Evolutionary conservation across 108 stramenopile species (phyloP).

Genomic region (Skeletonema potamos): DNA sequence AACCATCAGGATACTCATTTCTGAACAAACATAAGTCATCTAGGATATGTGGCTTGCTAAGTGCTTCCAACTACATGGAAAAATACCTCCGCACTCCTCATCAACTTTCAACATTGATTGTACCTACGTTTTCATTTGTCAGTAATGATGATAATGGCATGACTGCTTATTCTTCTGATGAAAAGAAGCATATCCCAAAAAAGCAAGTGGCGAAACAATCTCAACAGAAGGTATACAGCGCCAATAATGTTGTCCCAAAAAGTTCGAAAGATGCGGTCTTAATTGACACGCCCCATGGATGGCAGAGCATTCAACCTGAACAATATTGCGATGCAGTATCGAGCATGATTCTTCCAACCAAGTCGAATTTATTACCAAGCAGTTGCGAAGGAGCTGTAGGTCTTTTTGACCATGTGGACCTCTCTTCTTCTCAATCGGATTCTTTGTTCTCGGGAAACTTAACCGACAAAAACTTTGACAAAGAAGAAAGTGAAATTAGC

Average conservation of each 20-base stretch:
- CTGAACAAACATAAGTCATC: constrained; percentile 18
- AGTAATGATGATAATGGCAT: constrained; percentile 10
- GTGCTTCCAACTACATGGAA: constrained; percentile 25
- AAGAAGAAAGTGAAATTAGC: background rate
- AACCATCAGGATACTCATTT: constrained; percentile 72
- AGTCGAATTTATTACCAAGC: background rate
- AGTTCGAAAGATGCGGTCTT: constrained; percentile 52
- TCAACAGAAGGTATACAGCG: constrained; percentile 10
- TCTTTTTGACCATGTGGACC: constrained; percentile 37
- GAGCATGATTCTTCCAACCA: background rate
- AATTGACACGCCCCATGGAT: constrained; percentile 74
- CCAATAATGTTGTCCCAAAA: constrained; percentile 31
- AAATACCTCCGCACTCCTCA: constrained; percentile 49
- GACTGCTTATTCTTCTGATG: background rate
- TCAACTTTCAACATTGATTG: constrained; percentile 60
- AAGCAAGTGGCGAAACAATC: constrained; percentile 1
- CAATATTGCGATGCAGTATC: constrained; percentile 52
- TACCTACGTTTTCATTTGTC: constrained; percentile 63
- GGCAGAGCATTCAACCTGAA: constrained; percentile 60
- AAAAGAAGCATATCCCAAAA: constrained; percentile 14
- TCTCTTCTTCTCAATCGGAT: constrained; percentile 10
- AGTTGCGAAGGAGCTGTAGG: constrained; percentile 31
- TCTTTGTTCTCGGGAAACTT: constrained; percentile 5
- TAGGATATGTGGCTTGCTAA: constrained; percentile 5
- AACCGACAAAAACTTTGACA: background rate